Evolutionary conservation across 202 grass and related monocot species (phyloP).

Genomic region (Schoenoplectus tabernaemontani): DNA sequence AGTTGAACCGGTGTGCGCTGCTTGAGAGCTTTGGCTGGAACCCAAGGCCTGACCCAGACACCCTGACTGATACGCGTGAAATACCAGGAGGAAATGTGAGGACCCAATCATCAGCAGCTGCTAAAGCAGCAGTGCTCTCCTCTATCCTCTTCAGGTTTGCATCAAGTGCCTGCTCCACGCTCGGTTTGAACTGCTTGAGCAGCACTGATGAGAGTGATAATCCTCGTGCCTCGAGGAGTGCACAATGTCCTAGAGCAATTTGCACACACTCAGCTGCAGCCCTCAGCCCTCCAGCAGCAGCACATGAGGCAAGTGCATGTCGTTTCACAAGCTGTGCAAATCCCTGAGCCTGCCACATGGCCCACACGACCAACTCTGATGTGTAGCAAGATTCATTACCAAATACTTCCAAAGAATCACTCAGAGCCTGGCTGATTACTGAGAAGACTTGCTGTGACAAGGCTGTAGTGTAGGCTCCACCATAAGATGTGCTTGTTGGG

Average conservation of each 20-base stretch:
- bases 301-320: conserved; percentile 81
- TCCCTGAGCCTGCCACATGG: conserved; percentile 59
- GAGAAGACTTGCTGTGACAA: conserved; percentile 92
- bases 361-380: conserved; percentile 89
- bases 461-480: conserved; percentile 86
- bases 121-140: conserved; percentile 81
- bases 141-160: conserved; percentile 90
- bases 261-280: conserved; percentile 90
- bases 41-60: conserved; percentile 39
- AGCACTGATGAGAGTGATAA: conserved; percentile 77
- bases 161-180: conserved; percentile 87
- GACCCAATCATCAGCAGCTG: conserved; percentile 74
- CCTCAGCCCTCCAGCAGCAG: conserved; percentile 87
- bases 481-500: conserved; percentile 84
- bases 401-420: conserved; percentile 88
- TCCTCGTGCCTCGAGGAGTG: conserved; percentile 71
- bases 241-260: conserved; percentile 84
- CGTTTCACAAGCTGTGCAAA: conserved; percentile 81
- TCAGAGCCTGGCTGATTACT: conserved; percentile 77
- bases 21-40: conserved; percentile 83
- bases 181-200: conserved; percentile 73
- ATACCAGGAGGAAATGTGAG: conserved; percentile 58
- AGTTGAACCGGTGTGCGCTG: conserved; percentile 81
- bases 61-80: conserved; percentile 45
- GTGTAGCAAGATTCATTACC: conserved; percentile 78